Evolutionary conservation across 2,329 filamentous ascomycete species (phyloP), one percentile per base, ranked within the genome.

Genomic region (Phaeoacremonium minimum): DNA sequence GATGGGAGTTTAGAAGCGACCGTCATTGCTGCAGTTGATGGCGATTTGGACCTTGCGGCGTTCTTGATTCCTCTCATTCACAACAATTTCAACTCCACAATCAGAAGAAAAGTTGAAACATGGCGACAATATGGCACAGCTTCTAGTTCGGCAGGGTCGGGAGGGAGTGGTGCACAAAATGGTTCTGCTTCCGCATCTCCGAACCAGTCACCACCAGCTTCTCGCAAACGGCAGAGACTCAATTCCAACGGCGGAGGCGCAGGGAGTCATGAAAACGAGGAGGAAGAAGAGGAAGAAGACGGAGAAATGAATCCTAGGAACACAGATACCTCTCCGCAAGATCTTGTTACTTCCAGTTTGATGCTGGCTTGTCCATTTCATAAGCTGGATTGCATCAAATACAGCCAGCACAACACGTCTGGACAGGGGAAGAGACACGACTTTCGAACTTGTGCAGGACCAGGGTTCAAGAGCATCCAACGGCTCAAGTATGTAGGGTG

Each of bases 311-410:
- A n/a, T n/a, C n/a, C n/a, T n/a, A n/a, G n/a, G n/a, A n/a, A n/a
- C n/a, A n/a, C n/a, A n/a, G n/a, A n/a, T n/a, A n/a, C n/a, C n/a
- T n/a, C n/a, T n/a, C n/a, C n/a, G n/a, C n/a, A n/a, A n/a, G n/a
- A n/a, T n/a, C n/a, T n/a, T n/a, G n/a, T n/a, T n/a, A n/a, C n/a
- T n/a, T n/a, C n/a, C n/a, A n/a, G n/a, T n/a, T n/a, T n/a, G n/a
- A n/a, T 47, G 13, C 37, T 54, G 4, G 51, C 51, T 1, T 54
- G 51, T 22, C 51, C 49, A 2, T 54, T 54, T 20, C 47, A 54
- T 45, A 54, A 52, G 28, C 28, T 35, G 4, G 46, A 54, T 14
- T 49, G 50, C 4, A 28, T 30, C n/a, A 50, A 48, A 30, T 54
- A 54, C 32, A 46, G 49, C 18, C 46, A 51, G 30, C 46, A 47